Evolutionary conservation across 345 rosid genomes (phyloP).

Genomic region (Firmiana major): DNA sequence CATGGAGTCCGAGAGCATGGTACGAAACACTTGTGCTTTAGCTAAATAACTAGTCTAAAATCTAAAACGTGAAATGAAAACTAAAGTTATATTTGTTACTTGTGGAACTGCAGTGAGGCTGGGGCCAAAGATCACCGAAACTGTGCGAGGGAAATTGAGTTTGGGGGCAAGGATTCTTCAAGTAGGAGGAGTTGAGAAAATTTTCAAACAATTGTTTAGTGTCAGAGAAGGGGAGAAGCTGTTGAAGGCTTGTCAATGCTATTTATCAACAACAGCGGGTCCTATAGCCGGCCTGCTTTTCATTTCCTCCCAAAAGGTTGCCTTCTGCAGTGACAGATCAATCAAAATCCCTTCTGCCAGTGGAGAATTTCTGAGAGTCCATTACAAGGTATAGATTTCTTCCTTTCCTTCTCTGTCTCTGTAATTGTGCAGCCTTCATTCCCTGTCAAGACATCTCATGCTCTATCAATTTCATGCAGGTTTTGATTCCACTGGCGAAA

Average conservation of each 20-base stretch:
- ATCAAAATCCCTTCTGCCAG: constrained; percentile 38
- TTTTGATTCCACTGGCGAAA: constrained; percentile 53
- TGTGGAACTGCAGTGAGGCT: constrained; percentile 35
- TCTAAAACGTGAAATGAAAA: background rate
- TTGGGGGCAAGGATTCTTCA: constrained; percentile 41
- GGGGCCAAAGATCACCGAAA: constrained; percentile 46
- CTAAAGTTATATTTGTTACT: background rate
- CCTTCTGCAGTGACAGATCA: constrained; percentile 43
- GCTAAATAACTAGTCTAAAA: too few species aligned
- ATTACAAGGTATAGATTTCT: constrained; percentile 38
- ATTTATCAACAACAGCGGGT: constrained; percentile 55
- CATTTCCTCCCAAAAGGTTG: constrained; percentile 38
- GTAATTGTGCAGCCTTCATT: background rate
- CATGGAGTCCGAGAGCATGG: constrained; percentile 52
- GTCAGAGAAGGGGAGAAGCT: constrained; percentile 44
- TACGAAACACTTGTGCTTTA: too few species aligned
- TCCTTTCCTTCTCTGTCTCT: background rate
- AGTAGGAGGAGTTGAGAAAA: constrained; percentile 37
- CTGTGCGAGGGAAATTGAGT: constrained; percentile 40
- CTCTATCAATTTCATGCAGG: constrained; percentile 22
- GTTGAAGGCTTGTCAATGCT: constrained; percentile 51
- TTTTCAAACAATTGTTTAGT: constrained; percentile 39
- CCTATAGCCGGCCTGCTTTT: constrained; percentile 58
- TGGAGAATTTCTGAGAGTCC: constrained; percentile 39
- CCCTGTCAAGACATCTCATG: background rate